Evolutionary conservation across 257 asterid species (phyloP).

Genomic region (Schizonepeta tenuifolia): DNA sequence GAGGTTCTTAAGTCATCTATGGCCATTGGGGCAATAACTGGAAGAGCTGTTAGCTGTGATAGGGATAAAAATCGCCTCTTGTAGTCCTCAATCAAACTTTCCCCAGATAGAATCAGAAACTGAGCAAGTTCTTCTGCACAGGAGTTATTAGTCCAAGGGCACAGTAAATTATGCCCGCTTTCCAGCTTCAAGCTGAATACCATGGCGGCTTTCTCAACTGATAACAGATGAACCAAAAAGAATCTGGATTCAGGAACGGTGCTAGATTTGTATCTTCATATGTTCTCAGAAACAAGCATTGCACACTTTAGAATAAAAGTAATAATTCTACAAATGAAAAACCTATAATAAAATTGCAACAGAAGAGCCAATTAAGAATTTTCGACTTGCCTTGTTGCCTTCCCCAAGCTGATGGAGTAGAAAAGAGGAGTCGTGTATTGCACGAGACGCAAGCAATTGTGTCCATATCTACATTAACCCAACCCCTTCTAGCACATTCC

Average conservation of each 20-base stretch:
- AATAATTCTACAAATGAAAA: conserved; percentile 2
- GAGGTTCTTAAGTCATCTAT: conserved; percentile 53
- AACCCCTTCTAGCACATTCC: conserved; percentile 93
- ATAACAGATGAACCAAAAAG: conserved; percentile 33
- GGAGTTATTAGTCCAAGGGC: conserved; percentile 93
- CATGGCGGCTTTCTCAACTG: conserved; percentile 95
- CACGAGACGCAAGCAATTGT: conserved; percentile 81
- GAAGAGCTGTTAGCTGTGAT: conserved; percentile 78
- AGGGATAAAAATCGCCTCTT: conserved; percentile 63
- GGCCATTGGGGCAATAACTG: conserved; percentile 54
- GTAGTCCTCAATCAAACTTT: conserved; percentile 69
- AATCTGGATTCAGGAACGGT: conserved; percentile 33
- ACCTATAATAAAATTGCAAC: conserved; percentile 27
- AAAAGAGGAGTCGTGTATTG: conserved; percentile 85
- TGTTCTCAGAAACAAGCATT: conserved; percentile 17
- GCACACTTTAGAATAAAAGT: conserved; percentile 16
- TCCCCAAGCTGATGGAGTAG: conserved; percentile 86
- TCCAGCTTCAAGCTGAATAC: conserved; percentile 98
- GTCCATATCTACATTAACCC: conserved; percentile 83
- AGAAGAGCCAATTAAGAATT: conserved; percentile 23
- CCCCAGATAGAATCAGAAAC: conserved; percentile 60
- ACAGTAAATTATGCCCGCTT: conserved; percentile 83
- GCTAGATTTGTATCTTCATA: conserved; percentile 20
- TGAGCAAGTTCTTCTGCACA: conserved; percentile 76
- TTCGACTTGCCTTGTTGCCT: conserved; percentile 80